phyloP scores from a whole-genome alignment of 78 protist genomes.

The Pirum gemmata region DNA sequence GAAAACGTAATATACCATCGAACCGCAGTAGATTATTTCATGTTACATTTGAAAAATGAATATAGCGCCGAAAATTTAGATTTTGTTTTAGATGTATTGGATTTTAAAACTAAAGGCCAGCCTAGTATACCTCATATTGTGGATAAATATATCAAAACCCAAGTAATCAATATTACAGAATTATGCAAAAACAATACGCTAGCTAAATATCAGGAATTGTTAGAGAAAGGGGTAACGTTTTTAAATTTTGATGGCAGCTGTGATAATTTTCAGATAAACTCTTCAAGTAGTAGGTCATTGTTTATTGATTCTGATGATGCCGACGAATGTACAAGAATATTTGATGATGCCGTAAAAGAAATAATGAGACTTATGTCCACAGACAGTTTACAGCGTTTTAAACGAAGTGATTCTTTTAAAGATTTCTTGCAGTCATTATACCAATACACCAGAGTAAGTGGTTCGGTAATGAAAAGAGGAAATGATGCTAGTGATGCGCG shows the following conservation, averaged over 20 bases:
- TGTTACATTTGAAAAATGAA: constrained; percentile 13
- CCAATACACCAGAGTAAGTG: background rate
- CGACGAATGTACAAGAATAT: background rate
- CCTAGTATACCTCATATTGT: background rate
- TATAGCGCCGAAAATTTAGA: constrained; percentile 16
- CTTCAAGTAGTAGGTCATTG: too few species aligned
- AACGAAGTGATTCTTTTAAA: background rate
- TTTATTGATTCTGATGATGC: background rate
- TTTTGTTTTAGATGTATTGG: constrained; percentile 2
- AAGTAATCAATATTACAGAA: too few species aligned
- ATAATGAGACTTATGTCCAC: background rate
- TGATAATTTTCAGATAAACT: background rate
- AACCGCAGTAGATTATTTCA: background rate
- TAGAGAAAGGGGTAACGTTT: too few species aligned
- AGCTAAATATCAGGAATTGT: background rate
- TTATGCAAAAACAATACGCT: too few species aligned
- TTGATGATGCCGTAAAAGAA: background rate
- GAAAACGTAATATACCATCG: constrained; percentile 6
- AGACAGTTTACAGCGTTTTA: constrained; percentile 35
- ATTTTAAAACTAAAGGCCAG: background rate
- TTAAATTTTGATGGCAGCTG: too few species aligned
- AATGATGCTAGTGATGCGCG: background rate
- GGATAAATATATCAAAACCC: background rate
- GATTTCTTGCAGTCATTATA: constrained; percentile 3
- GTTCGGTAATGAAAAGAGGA: background rate